Base-by-base conservation (phyloP, 306 rosid genomes). In the peach (Prunus persica) region DNA sequence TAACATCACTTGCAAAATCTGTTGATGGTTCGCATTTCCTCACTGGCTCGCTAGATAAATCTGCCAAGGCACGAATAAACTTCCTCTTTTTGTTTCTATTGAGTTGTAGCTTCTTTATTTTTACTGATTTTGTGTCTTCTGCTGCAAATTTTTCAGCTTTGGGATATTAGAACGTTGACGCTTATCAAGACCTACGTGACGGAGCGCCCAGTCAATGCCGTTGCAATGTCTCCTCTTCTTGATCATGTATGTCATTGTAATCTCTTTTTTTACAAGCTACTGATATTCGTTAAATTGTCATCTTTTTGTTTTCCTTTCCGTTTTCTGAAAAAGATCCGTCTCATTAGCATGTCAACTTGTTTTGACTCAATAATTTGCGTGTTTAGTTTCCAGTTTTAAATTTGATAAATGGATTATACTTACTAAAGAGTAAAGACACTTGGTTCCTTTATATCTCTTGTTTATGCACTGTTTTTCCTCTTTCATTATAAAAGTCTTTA, bases 201-300 rank as follows among this genome's bases (percentile, higher is more conserved):
- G 0, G 98, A 90, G 81, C 93, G 97, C 15, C 97, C 98, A 0
- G 97, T 95, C 76, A 95, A 95, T 77, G 98, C 97, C n/a, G 97
- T 95, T 81, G 72, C 97, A 7, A 88, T 95, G 92, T 95, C 98
- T 22, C 97, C 98, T 51, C 88, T 90, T 71, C 91, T 88, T 80
- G 91, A 95, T 80, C 98, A 95, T 84, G 98, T 95, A 95, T 70
- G 97, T 73, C 45, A 70, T 15, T 25, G 38, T 0, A 60, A 60
- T 60, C 18, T 60, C 9, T 60, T 60, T 25, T 14, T 25, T 60
- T 60, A 15, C 34, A 13, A 22, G 14, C 0, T 60, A 14, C 27
- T 7, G 73, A 20, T 15, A 25, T 25, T 65, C n/a, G 45, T 47
- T 51, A 74, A 41, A 60, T 11, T 60, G 19, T 25, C 71, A n/a